Base-by-base conservation (phyloP, 202 grass and related monocot species). In the Zoysia matrella region DNA sequence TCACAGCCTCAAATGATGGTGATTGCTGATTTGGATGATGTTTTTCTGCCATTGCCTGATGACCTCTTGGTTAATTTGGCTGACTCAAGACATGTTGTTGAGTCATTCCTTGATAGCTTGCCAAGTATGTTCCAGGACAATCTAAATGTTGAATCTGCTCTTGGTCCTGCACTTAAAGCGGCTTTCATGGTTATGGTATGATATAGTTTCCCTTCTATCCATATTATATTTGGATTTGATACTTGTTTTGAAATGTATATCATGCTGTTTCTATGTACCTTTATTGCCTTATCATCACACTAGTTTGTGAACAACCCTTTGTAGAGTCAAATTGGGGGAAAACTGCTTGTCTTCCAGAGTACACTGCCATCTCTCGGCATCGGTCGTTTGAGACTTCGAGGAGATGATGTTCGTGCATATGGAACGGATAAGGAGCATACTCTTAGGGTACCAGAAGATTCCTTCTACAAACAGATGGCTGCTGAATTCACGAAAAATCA, bases 401-500 rank as follows among this genome's bases (percentile, higher is more conserved):
- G 96, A 86, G 96, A 96, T 87, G 96, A 99, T 87, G 82, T 89
- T 39, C 87, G 91, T 86, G 86, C 87, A 45, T 99, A 96, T 90
- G 96, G 93, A 74, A 99, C 93, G 43, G 96, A 99, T 43, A 99
- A 99, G 64, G 96, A 99, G 71, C 85, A 96, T 72, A 81, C 64
- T 46, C 83, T 96, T 22, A 94, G 96, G 80, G 78, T 90, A 73
- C 89, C 93, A 73, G 92, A 95, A 88, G 93, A 99, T 55, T 81
- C 96, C 53, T 99, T 99, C 71, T 99, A 95, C 84, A 99, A 99
- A 89, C 91, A 95, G 71, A 99, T 95, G 96, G 96, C 96, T 69
- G 96, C 96, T 76, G 96, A 99, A 69, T 99, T 99, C 71, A 95
- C 92, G 1, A 99, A 99, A 84, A 90, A 90, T 80, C 93, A 99